phyloP scores from a whole-genome alignment of 2,329 filamentous ascomycete species.

The Cladosporium sphaerospermum region DNA sequence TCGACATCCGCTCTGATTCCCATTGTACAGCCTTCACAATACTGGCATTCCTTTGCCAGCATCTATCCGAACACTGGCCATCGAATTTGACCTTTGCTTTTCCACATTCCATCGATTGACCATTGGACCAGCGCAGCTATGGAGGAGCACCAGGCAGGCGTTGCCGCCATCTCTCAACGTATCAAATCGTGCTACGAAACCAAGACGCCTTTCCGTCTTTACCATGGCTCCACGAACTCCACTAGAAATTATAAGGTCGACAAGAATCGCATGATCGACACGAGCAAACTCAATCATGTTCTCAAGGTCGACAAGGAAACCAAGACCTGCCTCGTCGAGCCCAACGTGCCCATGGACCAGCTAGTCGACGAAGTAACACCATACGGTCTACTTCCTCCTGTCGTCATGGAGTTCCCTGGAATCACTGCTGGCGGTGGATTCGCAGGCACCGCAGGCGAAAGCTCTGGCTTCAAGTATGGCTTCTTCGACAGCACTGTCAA shows the following conservation, averaged over 20 bases:
- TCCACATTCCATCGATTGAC: neutral
- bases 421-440: constrained; percentile 66
- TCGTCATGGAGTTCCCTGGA: constrained; percentile 68
- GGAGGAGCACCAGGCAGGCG: constrained; percentile 32
- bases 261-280: constrained; percentile 50
- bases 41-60: no score
- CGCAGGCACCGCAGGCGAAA: constrained; percentile 62
- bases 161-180: constrained; percentile 32
- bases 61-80: no score
- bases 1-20: no score
- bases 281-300: constrained; percentile 57
- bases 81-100: no score
- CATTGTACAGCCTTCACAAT: no score
- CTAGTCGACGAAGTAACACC: constrained; percentile 54
- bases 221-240: constrained; percentile 52
- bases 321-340: constrained; percentile 59
- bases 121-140: constrained; percentile 11
- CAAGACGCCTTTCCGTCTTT: constrained; percentile 43
- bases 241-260: constrained; percentile 40
- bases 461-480: constrained; percentile 62
- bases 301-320: constrained; percentile 50
- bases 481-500: constrained; percentile 59
- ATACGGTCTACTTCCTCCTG: constrained; percentile 54
- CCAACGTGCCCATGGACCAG: constrained; percentile 62
- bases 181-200: constrained; percentile 40